Evolutionary conservation across 2,329 filamentous ascomycete species (phyloP), one percentile per base, ranked within the genome.

Genomic region (Fusarium sp.): DNA sequence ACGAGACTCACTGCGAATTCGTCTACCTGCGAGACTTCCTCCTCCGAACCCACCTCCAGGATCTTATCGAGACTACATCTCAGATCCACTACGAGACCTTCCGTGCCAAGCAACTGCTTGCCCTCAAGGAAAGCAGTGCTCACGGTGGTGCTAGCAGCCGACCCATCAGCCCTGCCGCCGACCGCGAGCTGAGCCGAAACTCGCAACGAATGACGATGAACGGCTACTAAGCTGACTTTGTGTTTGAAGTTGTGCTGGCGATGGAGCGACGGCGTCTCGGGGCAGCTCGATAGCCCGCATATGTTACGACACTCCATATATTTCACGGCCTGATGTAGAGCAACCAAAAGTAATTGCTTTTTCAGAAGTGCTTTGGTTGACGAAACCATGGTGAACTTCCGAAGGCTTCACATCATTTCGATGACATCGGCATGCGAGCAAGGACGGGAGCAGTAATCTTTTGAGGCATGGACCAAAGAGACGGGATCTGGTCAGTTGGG

Each of bases 81-180:
- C 96, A 99, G 87, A 99, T 98, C 83, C 96, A 99, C 88, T 99
- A 99, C 87, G 96, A 99, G 88, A 97, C 94, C 65, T 99, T 99
- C 94, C 94, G 96, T 83, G 94, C 96, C 78, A 99, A 99, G 91
- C 96, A 99, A 84, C 87, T 99, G 78, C 86, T 99, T 79, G 96
- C 96, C 62, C 88, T 99, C 81, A 99, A 98, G 90, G 96, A 99
- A 87, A 97, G 92, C 87, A 97, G 93, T 79, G 93, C 94, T 75
- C 92, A 94, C 73, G 92, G 91, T 72, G 85, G 90, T 75, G 89
- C 91, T 73, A 96, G 93, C 85, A 80, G 80, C 77, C 89, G 95
- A 81, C 96, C 96, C 78, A 99, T 99, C 86, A 97, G 93, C 81
- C 96, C 96, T 66, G 88, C 94, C 67, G 95, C 96, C 61, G 96